Evolutionary conservation across 2,329 filamentous ascomycete species (phyloP), one percentile per base, ranked within the genome.

Genomic region (Periconia digitata): DNA sequence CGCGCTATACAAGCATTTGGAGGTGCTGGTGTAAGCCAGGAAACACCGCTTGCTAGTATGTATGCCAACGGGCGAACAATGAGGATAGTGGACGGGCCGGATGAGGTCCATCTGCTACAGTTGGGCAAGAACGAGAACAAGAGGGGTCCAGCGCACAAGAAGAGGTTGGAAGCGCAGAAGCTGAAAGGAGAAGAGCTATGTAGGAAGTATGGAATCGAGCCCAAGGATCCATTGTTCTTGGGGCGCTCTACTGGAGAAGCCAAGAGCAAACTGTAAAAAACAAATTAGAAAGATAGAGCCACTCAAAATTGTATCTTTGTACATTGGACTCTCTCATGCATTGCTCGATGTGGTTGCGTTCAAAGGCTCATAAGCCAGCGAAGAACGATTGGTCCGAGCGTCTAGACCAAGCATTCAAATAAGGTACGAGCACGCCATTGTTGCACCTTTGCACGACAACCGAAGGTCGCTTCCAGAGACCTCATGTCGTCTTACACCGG

Each of bases 1-100:
- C 88, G 92, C 53, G 94, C 94, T 0, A 85, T 99, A 12, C 94
- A 99, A 80, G 83, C 90, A 0, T 96, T 92, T 64, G 94, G 94
- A 51, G 94, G 86, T 50, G 90, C 89, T 3, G 94, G 94, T 68
- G 87, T 99, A 41, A 89, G 85, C 65, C 94, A 97, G 78, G 94
- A 99, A 67, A 97, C 94, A 1, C 94, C 94, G 17, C 78, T 99
- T 55, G 92, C 71, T 3, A 56, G 51, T 35, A 86, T 92, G 83
- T 95, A 89, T 85, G 85, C 89, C 17, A 76, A 81, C 51, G 89
- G 91, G 64, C 80, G 91, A 49, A 96, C 92, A 6, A 79, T 96
- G 72, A 81, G 89, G 52, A 83, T 96, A 59, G 91, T 90, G 0
- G 94, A 99, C 73, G 94, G 94, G 0, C 94, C 94, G 0, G 94